Base-by-base conservation (phyloP, 768 basidiomycete species). In the Leccinellum albellum region DNA sequence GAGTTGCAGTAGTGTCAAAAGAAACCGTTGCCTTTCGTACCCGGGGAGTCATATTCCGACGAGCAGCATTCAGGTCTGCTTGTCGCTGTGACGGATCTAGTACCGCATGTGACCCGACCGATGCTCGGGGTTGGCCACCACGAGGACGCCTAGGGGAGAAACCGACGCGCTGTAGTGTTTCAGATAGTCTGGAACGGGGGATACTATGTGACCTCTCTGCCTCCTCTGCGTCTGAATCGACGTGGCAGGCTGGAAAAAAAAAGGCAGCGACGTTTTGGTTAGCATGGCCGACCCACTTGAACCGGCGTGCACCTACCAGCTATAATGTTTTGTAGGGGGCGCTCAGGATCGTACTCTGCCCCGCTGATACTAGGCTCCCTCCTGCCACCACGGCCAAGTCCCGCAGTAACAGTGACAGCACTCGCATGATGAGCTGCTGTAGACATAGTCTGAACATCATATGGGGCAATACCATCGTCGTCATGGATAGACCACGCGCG, bases 401-500 rank as follows among this genome's bases (percentile, higher is more conserved):
- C 94, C 4, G 92, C 91, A 52, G 82, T 89, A 17, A 97, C 79
- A 0, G 94, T 96, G 52, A 96, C 76, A 3, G 84, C 91, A 61
- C 88, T 91, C 24, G 91, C 93, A 72, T 97, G 94, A 71, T 97
- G 94, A 1, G 87, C 91, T 9, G 84, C 85, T 0, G 94, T 95
- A 0, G 91, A 94, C 57, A 91, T 71, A 0, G 88, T 89, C 56
- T 85, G 83, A 21, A 81, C 84, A 40, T 79, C 82, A 61, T 85
- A 89, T 0, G 87, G 86, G 60, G 81, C 77, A 31, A 86, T 73
- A 20, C 84, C 87, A 13, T 88, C 87, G 4, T 89, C 86, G 54
- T 82, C 79, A 50, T 88, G 78, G 64, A 82, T 81, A 21, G 83
- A 83, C 84, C 83, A 86, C 1, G 77, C 77, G 57, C 81, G 81